Base-by-base conservation (phyloP, 306 rosid genomes). In the Quercus wislizeni region DNA sequence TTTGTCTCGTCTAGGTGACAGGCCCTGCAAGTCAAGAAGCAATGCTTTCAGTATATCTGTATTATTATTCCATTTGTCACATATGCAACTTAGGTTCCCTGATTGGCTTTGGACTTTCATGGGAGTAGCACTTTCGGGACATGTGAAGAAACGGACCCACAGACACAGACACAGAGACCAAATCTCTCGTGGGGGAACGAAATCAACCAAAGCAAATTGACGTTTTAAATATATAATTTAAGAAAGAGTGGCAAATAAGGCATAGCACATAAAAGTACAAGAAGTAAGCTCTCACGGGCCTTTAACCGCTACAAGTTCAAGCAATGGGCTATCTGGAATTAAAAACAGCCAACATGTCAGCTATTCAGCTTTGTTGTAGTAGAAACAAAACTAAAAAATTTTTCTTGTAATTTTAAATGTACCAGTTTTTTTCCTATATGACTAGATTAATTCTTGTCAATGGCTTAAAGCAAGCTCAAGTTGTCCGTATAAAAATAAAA, bases 131-230 rank as follows among this genome's bases (percentile, higher is more conserved):
- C 25, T 80, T 71, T 75, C 18, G 72, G 71, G 38, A 46, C 94
- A 88, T 81, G 94, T 88, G 94, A 90, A 70, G 5, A 65, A 68
- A 61, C 87, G 87, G 74, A n/a, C 87, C 86, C 18, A 21, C 6
- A 43, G 18, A 18, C 54, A 20, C 17, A 23, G 31, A 59, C 30
- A 62, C 20, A 15, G 5, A 15, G 51, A 2, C 10, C 18, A 28
- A 62, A 13, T 62, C 68, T 27, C 15, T 61, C 33, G 7, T 61
- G 15, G 33, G 68, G 38, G 14, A 15, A 12, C 11, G 20, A 63
- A 5, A 28, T 28, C 41, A 63, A 6, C 69, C 27, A 63, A 2
- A 63, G 69, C 69, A 12, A 28, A 30, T 63, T 63, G 69, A 13
- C 4, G 41, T 12, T 63, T 10, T 59, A 2, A 10, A 20, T 8